phyloP scores from a whole-genome alignment of 495 filamentous ascomycete genomes.

The Lasiosphaeria hispida region DNA sequence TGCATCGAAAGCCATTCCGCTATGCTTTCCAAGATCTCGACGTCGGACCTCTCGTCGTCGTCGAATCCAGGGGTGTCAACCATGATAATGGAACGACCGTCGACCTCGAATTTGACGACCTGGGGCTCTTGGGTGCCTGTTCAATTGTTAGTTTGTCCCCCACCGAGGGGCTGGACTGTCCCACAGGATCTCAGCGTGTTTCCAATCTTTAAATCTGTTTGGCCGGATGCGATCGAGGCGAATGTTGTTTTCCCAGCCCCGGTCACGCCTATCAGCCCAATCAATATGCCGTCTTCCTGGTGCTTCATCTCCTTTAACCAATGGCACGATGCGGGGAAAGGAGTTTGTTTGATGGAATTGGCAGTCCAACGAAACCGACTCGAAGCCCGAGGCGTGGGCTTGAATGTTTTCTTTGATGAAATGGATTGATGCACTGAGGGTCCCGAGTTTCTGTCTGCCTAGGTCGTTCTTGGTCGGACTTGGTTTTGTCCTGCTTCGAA shows the following conservation, averaged over 20 bases:
- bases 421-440: too few relatives aligned
- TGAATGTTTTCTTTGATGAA: too few relatives aligned
- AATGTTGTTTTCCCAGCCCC: constrained; percentile 13
- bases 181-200: neutral
- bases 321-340: neutral
- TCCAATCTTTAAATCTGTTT: constrained; percentile 8
- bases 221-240: neutral
- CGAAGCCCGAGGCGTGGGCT: too few relatives aligned
- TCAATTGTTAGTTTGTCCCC: neutral
- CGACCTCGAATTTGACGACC: neutral
- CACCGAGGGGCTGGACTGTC: neutral
- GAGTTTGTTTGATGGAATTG: neutral
- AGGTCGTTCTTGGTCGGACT: too few relatives aligned
- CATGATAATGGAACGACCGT: constrained; percentile 16
- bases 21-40: constrained; percentile 41
- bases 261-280: neutral
- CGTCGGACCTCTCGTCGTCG: constrained; percentile 38
- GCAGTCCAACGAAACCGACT: too few relatives aligned
- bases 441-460: too few relatives aligned
- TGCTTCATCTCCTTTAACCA: neutral
- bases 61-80: constrained; percentile 50
- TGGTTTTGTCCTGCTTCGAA: too few relatives aligned
- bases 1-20: constrained; percentile 11
- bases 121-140: neutral
- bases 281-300: neutral